phyloP scores from a whole-genome alignment of 768 basidiomycete species.

The Rhizopogon rudus region DNA sequence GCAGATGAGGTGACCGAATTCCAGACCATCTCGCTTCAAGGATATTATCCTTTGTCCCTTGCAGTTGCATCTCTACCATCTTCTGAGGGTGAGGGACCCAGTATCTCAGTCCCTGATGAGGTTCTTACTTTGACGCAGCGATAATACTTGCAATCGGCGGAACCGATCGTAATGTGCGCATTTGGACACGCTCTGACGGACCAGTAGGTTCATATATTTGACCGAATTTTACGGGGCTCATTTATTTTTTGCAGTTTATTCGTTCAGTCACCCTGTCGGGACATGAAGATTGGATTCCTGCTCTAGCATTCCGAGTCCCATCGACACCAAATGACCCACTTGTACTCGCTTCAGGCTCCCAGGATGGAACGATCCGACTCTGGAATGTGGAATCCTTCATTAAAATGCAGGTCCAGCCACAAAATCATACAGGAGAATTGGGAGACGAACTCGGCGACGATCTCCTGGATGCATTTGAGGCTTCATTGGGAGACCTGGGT shows the following conservation, averaged over 20 bases:
- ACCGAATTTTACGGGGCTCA: background rate
- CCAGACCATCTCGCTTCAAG: constrained; percentile 61
- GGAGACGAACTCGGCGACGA: constrained; percentile 52
- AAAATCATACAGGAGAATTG: constrained; percentile 14
- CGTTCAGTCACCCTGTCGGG: constrained; percentile 61
- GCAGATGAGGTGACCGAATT: constrained; percentile 35
- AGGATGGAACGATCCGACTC: constrained; percentile 89
- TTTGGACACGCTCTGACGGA: constrained; percentile 68
- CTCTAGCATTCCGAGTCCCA: constrained; percentile 57
- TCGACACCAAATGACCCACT: constrained; percentile 36
- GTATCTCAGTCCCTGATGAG: background rate
- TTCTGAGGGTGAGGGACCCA: constrained; percentile 48
- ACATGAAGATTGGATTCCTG: constrained; percentile 95
- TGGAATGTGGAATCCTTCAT: constrained; percentile 74
- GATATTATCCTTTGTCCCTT: constrained; percentile 72
- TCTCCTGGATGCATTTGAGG: constrained; percentile 84
- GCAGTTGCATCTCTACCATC: constrained; percentile 60
- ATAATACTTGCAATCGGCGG: constrained; percentile 74
- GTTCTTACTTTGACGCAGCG: constrained; percentile 29
- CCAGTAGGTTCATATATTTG: constrained; percentile 31
- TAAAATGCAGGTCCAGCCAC: constrained; percentile 16
- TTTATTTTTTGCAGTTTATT: constrained; percentile 42
- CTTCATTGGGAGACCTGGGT: constrained; percentile 59
- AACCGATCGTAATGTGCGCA: constrained; percentile 76
- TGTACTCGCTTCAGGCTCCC: constrained; percentile 87